A percentile compares a stretch with the other conserved stretches of the same genome.
These are phyloP conservation scores for Danielia reshetovae DNA, from an alignment of 805 yeast species.

Conservation along the genomic window DNA sequence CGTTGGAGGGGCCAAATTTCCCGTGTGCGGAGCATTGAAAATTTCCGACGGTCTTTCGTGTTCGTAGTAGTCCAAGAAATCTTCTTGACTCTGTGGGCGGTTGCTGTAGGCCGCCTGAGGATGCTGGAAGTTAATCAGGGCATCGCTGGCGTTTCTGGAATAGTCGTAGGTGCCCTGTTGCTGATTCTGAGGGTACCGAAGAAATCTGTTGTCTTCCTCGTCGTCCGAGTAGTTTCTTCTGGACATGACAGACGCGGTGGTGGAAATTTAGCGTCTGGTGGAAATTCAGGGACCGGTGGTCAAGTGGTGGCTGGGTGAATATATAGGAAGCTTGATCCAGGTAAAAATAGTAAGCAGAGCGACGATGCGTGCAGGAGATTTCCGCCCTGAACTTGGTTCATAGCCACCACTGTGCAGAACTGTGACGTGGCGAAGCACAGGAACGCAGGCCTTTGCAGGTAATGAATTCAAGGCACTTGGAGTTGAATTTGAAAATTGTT, in stretches of 20 bases:
- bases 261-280: too few species aligned
- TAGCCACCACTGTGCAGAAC: too few species aligned
- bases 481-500: too few species aligned
- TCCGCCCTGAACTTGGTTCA: too few species aligned
- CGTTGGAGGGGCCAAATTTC: conserved; percentile 4
- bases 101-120: conserved; percentile 8
- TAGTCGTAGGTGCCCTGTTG: conserved; percentile 15
- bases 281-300: too few species aligned
- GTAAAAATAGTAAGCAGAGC: conserved; percentile 1
- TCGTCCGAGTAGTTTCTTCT: background rate
- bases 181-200: conserved; percentile 7
- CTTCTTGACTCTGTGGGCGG: conserved; percentile 6
- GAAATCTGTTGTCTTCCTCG: conserved; percentile 5
- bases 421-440: too few species aligned
- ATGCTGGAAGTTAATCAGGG: conserved; percentile 14
- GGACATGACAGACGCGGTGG: too few species aligned
- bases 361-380: too few species aligned
- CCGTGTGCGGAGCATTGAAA: conserved; percentile 7
- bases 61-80: conserved; percentile 13
- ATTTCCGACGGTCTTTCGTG: conserved; percentile 13
- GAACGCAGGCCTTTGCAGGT: too few species aligned
- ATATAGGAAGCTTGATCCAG: too few species aligned
- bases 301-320: too few species aligned
- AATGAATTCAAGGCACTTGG: too few species aligned
- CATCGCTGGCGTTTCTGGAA: conserved; percentile 8